A percentile compares a stretch with the other conserved stretches of the same genome.
These are phyloP conservation scores for Aspergillus jensenii DNA, from an alignment of 2,329 filamentous ascomycete genomes.

Conservation along the genomic window DNA sequence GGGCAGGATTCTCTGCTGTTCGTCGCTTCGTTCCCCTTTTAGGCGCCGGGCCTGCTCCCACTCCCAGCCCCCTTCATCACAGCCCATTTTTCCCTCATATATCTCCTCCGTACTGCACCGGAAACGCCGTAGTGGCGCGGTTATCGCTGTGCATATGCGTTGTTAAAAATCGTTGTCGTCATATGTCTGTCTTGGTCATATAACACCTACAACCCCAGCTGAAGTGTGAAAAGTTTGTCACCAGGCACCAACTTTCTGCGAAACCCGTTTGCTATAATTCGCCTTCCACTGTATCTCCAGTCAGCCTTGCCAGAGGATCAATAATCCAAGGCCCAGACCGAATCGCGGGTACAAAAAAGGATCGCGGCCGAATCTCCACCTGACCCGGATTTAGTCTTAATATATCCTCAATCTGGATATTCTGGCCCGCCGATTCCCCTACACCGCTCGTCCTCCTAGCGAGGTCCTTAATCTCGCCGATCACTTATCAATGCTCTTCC, in stretches of 20 bases:
- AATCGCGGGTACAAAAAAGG: constrained; percentile 11
- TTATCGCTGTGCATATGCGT: constrained; percentile 10
- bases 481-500: constrained; percentile 11
- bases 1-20: constrained; percentile 19
- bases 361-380: constrained; percentile 21
- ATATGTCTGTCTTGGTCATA: constrained; percentile 4
- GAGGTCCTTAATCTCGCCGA: constrained; percentile 9
- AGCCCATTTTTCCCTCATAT: constrained; percentile 3
- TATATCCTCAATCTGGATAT: neutral
- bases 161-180: constrained; percentile 7
- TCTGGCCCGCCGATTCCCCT: constrained; percentile 14
- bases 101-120: neutral
- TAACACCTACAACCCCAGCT: constrained; percentile 14
- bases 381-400: constrained; percentile 12
- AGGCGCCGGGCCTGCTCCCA: constrained; percentile 16
- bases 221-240: constrained; percentile 6
- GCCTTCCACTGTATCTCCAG: neutral
- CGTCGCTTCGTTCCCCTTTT: constrained; percentile 23
- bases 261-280: neutral
- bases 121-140: constrained; percentile 14
- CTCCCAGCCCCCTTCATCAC: constrained; percentile 20
- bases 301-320: neutral
- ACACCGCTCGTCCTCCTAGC: constrained; percentile 23
- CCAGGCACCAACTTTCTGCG: constrained; percentile 14
- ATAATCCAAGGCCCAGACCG: constrained; percentile 15